phyloP scores from a whole-genome alignment of 1,284 basidiomycete genomes.

The Leccinum cinnamomeum region DNA sequence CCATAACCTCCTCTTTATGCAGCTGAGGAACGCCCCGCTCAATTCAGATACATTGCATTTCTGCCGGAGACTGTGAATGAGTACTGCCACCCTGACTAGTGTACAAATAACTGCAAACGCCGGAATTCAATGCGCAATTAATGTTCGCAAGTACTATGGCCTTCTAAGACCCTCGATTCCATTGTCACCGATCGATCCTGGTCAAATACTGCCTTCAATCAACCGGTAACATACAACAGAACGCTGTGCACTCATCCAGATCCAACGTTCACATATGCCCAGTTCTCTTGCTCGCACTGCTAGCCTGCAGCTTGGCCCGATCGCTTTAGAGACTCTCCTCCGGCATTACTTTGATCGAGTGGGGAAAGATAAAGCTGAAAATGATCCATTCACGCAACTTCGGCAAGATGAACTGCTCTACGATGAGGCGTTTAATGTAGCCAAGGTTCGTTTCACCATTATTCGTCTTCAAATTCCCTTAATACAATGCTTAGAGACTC shows the following conservation, averaged over 20 bases:
- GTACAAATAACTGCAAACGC: not conserved
- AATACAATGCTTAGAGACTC: conserved; percentile 47
- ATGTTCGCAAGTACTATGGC: not conserved
- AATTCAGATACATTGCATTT: conserved; percentile 16
- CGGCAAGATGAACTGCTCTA: conserved; percentile 79
- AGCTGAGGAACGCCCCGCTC: conserved; percentile 27
- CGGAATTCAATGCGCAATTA: no score
- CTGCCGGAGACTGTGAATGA: not conserved
- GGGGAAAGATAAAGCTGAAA: conserved; percentile 42
- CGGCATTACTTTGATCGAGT: conserved; percentile 79
- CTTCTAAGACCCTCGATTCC: not conserved
- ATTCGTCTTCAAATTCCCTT: not conserved
- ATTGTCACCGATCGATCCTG: not conserved
- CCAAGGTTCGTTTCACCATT: conserved; percentile 58
- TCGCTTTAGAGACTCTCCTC: conserved; percentile 76
- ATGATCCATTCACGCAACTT: conserved; percentile 43
- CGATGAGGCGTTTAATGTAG: conserved; percentile 77
- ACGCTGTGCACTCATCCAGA: not conserved
- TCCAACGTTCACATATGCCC: conserved; percentile 23
- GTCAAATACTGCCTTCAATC: not conserved
- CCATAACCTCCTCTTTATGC: conserved; percentile 12
- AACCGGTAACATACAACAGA: not conserved
- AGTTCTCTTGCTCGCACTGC: conserved; percentile 61
- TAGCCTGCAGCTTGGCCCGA: conserved; percentile 66
- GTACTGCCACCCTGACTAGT: no score